A percentile compares a stretch with the other conserved stretches of the same genome.
These are phyloP conservation scores for Colletotrichum somersetense DNA, from an alignment of 2,329 filamentous ascomycete species.

Conservation along the genomic window DNA sequence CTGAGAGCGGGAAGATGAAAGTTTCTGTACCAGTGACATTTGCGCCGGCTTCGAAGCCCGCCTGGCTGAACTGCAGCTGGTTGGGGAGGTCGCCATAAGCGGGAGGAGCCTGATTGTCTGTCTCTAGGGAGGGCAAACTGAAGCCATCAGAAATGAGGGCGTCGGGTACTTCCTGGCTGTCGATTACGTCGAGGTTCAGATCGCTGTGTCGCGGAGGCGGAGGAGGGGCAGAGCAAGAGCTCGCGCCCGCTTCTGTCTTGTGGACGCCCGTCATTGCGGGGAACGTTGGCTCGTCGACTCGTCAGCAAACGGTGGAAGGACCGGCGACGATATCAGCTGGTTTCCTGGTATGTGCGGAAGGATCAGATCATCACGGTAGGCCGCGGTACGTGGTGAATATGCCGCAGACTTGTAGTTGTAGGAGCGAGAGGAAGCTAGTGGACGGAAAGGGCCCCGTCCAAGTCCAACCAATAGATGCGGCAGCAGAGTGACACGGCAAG, in stretches of 20 bases:
- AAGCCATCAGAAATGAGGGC: slow-evolving; percentile 56
- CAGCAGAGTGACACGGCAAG: slow-evolving; percentile 19
- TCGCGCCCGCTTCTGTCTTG: slow-evolving; percentile 25
- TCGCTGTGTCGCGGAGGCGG: slow-evolving; percentile 22
- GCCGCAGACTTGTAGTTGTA: neutral
- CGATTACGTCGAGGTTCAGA: slow-evolving; percentile 35
- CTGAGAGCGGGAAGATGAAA: slow-evolving; percentile 7
- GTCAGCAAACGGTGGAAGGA: neutral
- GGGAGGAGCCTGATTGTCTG: slow-evolving; percentile 61
- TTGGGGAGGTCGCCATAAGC: slow-evolving; percentile 70
- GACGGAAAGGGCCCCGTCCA: neutral
- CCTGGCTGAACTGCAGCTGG: slow-evolving; percentile 70
- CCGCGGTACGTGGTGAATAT: neutral
- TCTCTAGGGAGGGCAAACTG: slow-evolving; percentile 56
- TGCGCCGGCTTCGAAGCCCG: slow-evolving; percentile 73
- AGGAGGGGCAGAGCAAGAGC: slow-evolving; percentile 36
- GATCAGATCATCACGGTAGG: slow-evolving; percentile 25
- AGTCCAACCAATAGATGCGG: slow-evolving; percentile 21
- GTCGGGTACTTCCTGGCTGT: slow-evolving; percentile 47
- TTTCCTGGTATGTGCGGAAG: too few relatives aligned
- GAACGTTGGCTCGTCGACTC: neutral
- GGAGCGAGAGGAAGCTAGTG: neutral
- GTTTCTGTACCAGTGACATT: slow-evolving; percentile 63
- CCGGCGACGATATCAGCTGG: slow-evolving; percentile 8
- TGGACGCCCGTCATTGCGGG: slow-evolving; percentile 39